A percentile compares a stretch with the other conserved stretches of the same genome.
Evolutionary conservation across 441 rosid genomes (phyloP).

Genomic region (Eruca vesicaria): DNA sequence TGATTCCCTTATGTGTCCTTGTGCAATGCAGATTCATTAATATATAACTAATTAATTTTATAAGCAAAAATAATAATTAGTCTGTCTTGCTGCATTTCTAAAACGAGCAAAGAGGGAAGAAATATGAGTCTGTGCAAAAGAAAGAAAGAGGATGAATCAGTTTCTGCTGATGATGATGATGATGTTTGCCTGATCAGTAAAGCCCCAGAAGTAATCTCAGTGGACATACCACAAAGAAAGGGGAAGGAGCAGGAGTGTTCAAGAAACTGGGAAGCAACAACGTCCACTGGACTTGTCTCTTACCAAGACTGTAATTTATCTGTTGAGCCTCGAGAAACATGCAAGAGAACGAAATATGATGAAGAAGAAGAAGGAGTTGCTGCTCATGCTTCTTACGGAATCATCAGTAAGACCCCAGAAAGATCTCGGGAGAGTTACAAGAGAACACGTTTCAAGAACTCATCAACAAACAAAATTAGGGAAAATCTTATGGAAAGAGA

Average conservation of each 20-base stretch:
- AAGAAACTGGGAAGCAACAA: conserved; percentile 3
- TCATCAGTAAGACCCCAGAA: conserved; percentile 28
- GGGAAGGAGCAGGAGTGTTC: conserved; percentile 26
- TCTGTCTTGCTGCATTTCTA: background rate
- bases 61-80: background rate
- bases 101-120: background rate
- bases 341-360: conserved; percentile 19
- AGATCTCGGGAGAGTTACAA: conserved; percentile 35
- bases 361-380: conserved; percentile 11
- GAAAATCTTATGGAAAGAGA: conserved; percentile 12
- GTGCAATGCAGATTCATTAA: conserved; percentile 16
- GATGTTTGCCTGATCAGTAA: conserved; percentile 19
- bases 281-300: conserved; percentile 7
- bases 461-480: conserved; percentile 17
- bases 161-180: conserved; percentile 4
- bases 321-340: conserved; percentile 26
- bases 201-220: conserved; percentile 20
- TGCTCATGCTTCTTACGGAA: conserved; percentile 11
- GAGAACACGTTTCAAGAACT: conserved; percentile 27
- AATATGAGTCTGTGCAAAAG: conserved; percentile 26
- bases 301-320: conserved; percentile 17
- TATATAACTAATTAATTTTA: no score
- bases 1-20: conserved; percentile 13
- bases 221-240: conserved; percentile 20
- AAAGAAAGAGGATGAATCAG: conserved; percentile 15